These are phyloP conservation scores for Apiotrichum montevideense DNA, from an alignment of 1,284 basidiomycete genomes.

Conservation along the genomic window DNA sequence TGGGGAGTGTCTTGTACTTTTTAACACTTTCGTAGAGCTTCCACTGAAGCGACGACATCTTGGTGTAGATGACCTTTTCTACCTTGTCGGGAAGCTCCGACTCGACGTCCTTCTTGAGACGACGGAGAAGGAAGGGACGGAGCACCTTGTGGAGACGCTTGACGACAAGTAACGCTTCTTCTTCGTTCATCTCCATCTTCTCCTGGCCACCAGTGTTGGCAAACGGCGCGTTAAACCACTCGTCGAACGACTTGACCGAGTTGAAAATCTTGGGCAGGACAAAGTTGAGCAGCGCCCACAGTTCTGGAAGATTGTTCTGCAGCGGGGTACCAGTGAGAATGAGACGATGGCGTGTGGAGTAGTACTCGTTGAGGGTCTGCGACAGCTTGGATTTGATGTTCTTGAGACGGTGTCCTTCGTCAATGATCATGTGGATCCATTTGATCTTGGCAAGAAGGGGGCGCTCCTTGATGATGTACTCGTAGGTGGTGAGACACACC, in stretches of 20 bases:
- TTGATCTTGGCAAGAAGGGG: conserved; percentile 84
- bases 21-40: conserved; percentile 90
- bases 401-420: conserved; percentile 99
- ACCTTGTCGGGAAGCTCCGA: conserved; percentile 97
- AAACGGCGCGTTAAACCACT: conserved; percentile 99
- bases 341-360: conserved; percentile 87
- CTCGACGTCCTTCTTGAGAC: conserved; percentile 98
- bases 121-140: conserved; percentile 89
- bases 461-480: conserved; percentile 98
- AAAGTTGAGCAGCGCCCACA: conserved; percentile 98
- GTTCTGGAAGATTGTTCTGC: conserved; percentile 96
- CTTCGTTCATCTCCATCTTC: conserved; percentile 99
- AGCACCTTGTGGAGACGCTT: conserved; percentile 97
- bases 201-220: conserved; percentile 89
- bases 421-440: conserved; percentile 99
- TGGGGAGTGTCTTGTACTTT: conserved; percentile 57
- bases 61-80: conserved; percentile 97
- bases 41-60: conserved; percentile 90
- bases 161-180: conserved; percentile 97
- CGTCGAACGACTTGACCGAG: conserved; percentile 98
- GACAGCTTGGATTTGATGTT: conserved; percentile 94
- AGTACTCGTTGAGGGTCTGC: conserved; percentile 87
- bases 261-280: conserved; percentile 98
- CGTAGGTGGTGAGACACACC: conserved; percentile 93
- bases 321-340: conserved; percentile 97